A percentile compares a stretch with the other conserved stretches of the same genome.
Conservation (phyloP, 129 eudicot species). For the Apium graveolens region DNA sequence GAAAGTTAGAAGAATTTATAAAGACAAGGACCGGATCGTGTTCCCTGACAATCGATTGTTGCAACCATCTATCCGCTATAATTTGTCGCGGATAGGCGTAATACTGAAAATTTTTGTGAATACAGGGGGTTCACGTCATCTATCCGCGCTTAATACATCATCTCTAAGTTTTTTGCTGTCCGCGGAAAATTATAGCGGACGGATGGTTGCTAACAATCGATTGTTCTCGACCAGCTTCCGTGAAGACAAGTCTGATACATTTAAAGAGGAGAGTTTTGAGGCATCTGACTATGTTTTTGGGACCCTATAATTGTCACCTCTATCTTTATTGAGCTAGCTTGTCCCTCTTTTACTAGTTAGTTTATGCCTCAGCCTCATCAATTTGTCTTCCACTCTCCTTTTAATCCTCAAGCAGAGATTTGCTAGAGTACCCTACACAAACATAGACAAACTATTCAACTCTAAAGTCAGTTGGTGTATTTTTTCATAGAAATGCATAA, state of each 20-base stretch:
- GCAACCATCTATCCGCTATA: too few relatives aligned
- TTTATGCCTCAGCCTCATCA: slow-evolving; percentile 17
- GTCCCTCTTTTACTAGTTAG: slow-evolving; percentile 22
- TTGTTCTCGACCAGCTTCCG: too few relatives aligned
- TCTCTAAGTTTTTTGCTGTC: too few relatives aligned
- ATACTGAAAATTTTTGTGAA: too few relatives aligned
- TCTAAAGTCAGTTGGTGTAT: not conserved
- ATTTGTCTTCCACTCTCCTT: slow-evolving; percentile 16
- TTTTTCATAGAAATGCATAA: not conserved
- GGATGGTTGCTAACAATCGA: too few relatives aligned
- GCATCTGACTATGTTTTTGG: slow-evolving; percentile 23
- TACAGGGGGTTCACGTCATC: too few relatives aligned
- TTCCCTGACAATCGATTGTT: too few relatives aligned
- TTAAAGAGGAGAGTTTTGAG: not conserved
- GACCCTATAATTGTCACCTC: slow-evolving; percentile 17
- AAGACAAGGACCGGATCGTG: not conserved
- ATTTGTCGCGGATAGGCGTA: too few relatives aligned
- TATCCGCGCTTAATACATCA: too few relatives aligned
- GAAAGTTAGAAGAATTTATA: not conserved
- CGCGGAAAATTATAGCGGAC: too few relatives aligned
- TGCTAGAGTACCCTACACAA: not conserved
- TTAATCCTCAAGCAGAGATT: slow-evolving; percentile 1
- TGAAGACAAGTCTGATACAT: not conserved
- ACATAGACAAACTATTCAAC: not conserved
- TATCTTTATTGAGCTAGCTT: slow-evolving; percentile 10